Evolutionary conservation across 1,284 basidiomycete species (phyloP), one percentile per base, ranked within the genome.

Genomic region (Xerocomus subilludens): DNA sequence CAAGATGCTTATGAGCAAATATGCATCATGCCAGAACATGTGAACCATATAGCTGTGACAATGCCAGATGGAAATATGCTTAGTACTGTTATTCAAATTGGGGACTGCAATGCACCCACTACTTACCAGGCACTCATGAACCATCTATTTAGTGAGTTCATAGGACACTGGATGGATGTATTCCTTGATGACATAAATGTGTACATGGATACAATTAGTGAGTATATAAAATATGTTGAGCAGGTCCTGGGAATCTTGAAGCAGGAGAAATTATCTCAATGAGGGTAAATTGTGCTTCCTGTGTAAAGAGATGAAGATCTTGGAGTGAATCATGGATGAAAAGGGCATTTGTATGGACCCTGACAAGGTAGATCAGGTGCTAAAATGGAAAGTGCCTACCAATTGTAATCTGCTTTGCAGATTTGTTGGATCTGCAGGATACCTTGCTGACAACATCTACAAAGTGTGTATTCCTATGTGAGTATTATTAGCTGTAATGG

Each of bases 381-480:
- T 77, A 0, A 77, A 80, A 4, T 87, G 86, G 86, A 84, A 85
- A 35, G 72, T 67, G 0, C 83, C 82, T 0, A 83, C 76, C 0
- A 83, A 82, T 32, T 32, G 74, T 0, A 79, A 82, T 42, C 45
- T 82, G 0, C 74, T 85, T 0, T 49, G 73, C 1, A 80, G 83
- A 1, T 86, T 86, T 63, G 73, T 86, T 2, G 81, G 85, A 0
- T 69, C 82, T 2, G 83, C 79, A 0, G 82, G 83, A 0, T 85
- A 81, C 47, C 76, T 86, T 0, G 80, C 81, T 0, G 80, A 84
- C 71, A 80, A 85, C 56, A 73, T 83, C 11, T 76, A 77, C 9
- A 47, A 64, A 1, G 77, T 85, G 0, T 56, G 78, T 0, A 74
- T 85, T 91, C 78, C 67, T 45, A 90, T 92, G 66, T 91, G 92